Percentiles rank a stretch among this genome's conserved stretches.
Evolutionary conservation across 208 protist species (phyloP).

Genomic region (Leishmania major): DNA sequence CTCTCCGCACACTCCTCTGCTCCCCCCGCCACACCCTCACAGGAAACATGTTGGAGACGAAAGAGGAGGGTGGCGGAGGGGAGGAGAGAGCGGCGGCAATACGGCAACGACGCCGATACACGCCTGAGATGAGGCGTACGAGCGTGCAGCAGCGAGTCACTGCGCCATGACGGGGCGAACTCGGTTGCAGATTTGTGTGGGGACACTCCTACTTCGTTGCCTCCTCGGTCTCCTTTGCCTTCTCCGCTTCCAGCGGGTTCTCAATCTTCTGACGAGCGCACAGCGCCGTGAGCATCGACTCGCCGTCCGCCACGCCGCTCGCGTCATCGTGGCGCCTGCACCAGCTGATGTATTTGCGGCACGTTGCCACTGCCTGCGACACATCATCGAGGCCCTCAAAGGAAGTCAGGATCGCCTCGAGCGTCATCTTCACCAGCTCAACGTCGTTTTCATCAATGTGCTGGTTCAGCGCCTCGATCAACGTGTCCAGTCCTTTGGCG

Average conservation of each 20-base stretch:
- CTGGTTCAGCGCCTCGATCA: constrained; percentile 82
- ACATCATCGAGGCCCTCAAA: constrained; percentile 88
- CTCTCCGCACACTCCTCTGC: background rate
- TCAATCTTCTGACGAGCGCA: constrained; percentile 47
- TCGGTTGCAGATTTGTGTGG: too few relatives aligned
- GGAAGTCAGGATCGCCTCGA: constrained; percentile 69
- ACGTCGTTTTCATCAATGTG: constrained; percentile 90
- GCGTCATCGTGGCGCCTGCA: constrained; percentile 79
- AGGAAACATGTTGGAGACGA: too few relatives aligned
- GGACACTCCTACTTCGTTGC: background rate
- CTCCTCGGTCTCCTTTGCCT: background rate
- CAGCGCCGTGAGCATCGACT: constrained; percentile 59
- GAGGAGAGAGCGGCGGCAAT: background rate
- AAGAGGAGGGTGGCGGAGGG: background rate
- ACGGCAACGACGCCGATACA: background rate
- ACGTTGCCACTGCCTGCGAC: constrained; percentile 76
- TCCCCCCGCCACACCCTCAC: background rate
- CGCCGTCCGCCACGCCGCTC: constrained; percentile 61
- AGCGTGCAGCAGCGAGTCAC: background rate
- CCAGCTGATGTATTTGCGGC: constrained; percentile 89
- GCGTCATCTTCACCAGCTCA: constrained; percentile 71
- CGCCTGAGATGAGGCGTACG: background rate
- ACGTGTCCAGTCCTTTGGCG: constrained; percentile 79
- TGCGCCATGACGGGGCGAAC: background rate
- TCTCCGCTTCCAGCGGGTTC: constrained; percentile 32